A percentile compares a stretch with the other conserved stretches of the same genome.
These are phyloP conservation scores for Saccharomycopsis amapae DNA, from an alignment of 805 yeast species.

Conservation along the genomic window DNA sequence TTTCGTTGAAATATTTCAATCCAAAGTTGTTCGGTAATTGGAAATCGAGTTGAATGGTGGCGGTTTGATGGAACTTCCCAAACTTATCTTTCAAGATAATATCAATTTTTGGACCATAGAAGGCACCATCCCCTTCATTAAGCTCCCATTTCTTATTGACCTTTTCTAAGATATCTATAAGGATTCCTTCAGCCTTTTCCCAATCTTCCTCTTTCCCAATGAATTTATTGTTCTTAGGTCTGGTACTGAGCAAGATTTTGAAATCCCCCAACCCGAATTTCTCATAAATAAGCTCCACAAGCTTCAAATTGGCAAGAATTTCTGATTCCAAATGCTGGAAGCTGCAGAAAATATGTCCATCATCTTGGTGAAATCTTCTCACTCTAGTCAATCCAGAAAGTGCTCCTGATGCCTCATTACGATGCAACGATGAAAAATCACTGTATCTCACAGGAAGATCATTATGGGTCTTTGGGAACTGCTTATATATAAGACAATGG, in stretches of 20 bases:
- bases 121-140: slow-evolving; percentile 92
- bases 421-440: slow-evolving; percentile 86
- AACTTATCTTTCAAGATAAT: slow-evolving; percentile 72
- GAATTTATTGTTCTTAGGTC: slow-evolving; percentile 62
- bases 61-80: slow-evolving; percentile 84
- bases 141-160: slow-evolving; percentile 54
- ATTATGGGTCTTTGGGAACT: slow-evolving; percentile 70
- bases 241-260: slow-evolving; percentile 68
- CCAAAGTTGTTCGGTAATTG: slow-evolving; percentile 84
- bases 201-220: slow-evolving; percentile 76
- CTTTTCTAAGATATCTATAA: slow-evolving; percentile 50
- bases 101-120: slow-evolving; percentile 95
- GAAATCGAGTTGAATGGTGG: slow-evolving; percentile 92
- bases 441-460: slow-evolving; percentile 82
- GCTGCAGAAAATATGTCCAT: slow-evolving; percentile 92
- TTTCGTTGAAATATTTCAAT: slow-evolving; percentile 38
- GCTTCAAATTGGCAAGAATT: slow-evolving; percentile 59
- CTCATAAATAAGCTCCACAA: slow-evolving; percentile 68
- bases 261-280: slow-evolving; percentile 56
- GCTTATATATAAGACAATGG: slow-evolving; percentile 77
- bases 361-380: slow-evolving; percentile 94
- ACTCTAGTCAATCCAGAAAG: slow-evolving; percentile 88
- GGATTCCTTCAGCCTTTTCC: slow-evolving; percentile 70
- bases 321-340: slow-evolving; percentile 69
- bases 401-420: slow-evolving; percentile 95